Base-by-base conservation (phyloP, 2,329 filamentous ascomycete species). In the Hymenoscyphus salicellus region DNA sequence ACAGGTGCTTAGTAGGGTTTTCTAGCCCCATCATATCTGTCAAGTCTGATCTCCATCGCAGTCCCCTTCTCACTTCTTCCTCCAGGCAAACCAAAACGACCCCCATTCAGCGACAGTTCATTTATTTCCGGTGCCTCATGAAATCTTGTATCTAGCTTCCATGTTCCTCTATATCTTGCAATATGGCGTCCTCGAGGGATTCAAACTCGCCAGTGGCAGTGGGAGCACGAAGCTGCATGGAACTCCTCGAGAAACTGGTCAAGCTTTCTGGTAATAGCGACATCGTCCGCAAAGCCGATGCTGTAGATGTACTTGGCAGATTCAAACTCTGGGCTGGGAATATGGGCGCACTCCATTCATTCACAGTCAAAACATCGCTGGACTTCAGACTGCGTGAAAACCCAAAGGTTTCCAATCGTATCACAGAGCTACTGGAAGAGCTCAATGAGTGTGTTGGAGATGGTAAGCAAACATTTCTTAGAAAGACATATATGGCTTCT, bases 171-270 rank as follows among this genome's bases (percentile, higher is more conserved):
- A 7, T 10, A 23, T 20, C 17, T 46, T 17, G 17, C 17, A 52
- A 52, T 23, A 52, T 52, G 46, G 46, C 46, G 46, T 16, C 46
- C 11, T 52, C 8, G 8, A 20, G 3, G 10, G 20, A 52, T 52
- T 1, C 46, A 14, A 23, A 26, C 46, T 41, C 57, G 57, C 57
- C 57, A 4, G 58, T 66, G 28, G 55, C 55, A 26, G 52, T 41
- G 10, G 23, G 58, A 55, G 57, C 64, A 20, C 61, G 52, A 55
- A 66, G 36, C 8, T 64, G 62, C 41, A 16, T 58, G 20, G 56
- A 41, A 7, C 55, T 64, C 2, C 62, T 64, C 28, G 58, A 32
- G 17, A 28, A 20, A 1, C 28, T 60, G 7, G n/a, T 36, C 30
- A 43, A 46, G 57, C 41, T 61, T 58, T 30, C 58, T 4, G 30